A percentile compares a stretch with the other conserved stretches of the same genome.
Evolutionary conservation across 1,284 basidiomycete genomes (phyloP).

Genomic region (Sphagnurus paluster): DNA sequence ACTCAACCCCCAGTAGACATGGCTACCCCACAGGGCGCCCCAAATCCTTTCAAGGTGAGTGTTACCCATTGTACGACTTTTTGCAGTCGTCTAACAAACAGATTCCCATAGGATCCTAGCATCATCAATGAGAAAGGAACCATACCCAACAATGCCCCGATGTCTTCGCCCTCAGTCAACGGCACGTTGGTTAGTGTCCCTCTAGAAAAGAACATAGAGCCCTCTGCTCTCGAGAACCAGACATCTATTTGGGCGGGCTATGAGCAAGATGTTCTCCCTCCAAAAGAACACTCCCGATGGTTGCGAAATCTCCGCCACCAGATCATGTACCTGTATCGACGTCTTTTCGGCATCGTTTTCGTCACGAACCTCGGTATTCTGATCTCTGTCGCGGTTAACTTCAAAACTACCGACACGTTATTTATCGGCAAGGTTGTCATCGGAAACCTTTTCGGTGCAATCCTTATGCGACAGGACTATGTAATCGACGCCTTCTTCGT

Average conservation of each 20-base stretch:
- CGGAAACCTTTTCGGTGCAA: constrained; percentile 54
- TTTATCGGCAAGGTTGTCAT: constrained; percentile 50
- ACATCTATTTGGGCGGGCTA: constrained; percentile 52
- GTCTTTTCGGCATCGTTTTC: constrained; percentile 59
- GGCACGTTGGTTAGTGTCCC: constrained; percentile 9
- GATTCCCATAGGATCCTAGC: constrained; percentile 7
- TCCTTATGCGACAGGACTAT: constrained; percentile 63
- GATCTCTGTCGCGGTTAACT: constrained; percentile 42
- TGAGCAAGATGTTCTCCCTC: constrained; percentile 48
- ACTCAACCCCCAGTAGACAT: not conserved
- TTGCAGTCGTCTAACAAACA: not conserved
- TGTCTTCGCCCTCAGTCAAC: constrained; percentile 1
- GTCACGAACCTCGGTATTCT: constrained; percentile 53
- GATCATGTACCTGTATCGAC: constrained; percentile 56
- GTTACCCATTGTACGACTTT: not conserved
- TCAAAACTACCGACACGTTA: constrained; percentile 41
- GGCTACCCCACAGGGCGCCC: constrained; percentile 6
- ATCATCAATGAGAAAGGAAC: constrained; percentile 11
- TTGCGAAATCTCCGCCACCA: constrained; percentile 56
- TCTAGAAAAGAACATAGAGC: constrained; percentile 21
- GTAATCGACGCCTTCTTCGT: constrained; percentile 61
- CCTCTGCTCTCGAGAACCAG: constrained; percentile 29
- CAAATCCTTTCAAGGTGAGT: constrained; percentile 12
- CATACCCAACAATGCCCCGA: constrained; percentile 1
- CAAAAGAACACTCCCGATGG: constrained; percentile 49